phyloP scores from a whole-genome alignment of 2,329 filamentous ascomycete genomes.

The Pseudocercospora fuligena region DNA sequence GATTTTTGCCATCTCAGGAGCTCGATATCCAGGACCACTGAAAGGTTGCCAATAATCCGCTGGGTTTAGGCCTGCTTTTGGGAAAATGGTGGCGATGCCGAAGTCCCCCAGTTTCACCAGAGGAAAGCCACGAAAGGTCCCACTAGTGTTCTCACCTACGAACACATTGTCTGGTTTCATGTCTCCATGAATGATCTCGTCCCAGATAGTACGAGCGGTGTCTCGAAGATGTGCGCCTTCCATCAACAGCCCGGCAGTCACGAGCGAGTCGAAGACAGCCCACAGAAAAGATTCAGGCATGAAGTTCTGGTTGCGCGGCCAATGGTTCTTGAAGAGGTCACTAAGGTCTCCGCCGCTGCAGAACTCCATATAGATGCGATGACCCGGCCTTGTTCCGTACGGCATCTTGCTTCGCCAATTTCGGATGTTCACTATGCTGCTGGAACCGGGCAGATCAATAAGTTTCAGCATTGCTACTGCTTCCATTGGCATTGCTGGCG shows the following conservation, averaged over 20 bases:
- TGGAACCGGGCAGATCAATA: not conserved
- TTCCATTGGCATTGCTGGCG: not conserved
- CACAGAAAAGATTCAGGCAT: conserved; percentile 17
- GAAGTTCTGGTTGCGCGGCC: not conserved
- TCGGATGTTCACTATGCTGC: not conserved
- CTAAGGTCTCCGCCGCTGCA: not conserved
- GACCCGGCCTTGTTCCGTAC: not conserved
- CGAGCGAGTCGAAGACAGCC: conserved; percentile 14
- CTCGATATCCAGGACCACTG: not conserved
- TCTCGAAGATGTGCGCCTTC: conserved; percentile 10
- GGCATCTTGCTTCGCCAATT: not conserved
- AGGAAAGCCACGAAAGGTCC: conserved; percentile 13
- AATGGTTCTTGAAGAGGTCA: not conserved
- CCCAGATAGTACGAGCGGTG: conserved; percentile 1
- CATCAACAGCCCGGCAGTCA: conserved; percentile 18
- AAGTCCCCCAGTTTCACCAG: conserved; percentile 16
- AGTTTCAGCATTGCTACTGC: not conserved
- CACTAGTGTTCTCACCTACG: not conserved
- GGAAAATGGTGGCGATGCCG: conserved; percentile 1
- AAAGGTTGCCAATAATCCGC: not conserved
- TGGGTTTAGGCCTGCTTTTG: not conserved
- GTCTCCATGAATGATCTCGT: conserved; percentile 15
- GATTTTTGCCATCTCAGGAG: not conserved
- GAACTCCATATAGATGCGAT: not conserved
- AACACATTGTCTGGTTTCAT: conserved; percentile 18